phyloP scores from a whole-genome alignment of 2,329 filamentous ascomycete genomes.

The Cryphonectria carpinicola region DNA sequence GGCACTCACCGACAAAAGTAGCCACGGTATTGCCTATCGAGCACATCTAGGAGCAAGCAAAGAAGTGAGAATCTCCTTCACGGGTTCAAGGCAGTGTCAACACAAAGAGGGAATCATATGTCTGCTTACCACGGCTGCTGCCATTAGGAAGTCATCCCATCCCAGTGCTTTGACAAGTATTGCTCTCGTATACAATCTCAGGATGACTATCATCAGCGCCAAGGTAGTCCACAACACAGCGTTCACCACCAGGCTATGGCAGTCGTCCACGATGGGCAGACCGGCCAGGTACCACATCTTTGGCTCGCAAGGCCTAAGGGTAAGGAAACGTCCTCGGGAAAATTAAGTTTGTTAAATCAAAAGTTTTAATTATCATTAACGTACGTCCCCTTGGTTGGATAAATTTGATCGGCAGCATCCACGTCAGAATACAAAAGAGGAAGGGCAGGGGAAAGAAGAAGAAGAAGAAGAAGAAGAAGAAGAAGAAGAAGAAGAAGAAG shows the following conservation, averaged over 20 bases:
- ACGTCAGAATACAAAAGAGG: background rate
- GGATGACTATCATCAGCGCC: slow-evolving; percentile 30
- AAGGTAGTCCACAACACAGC: slow-evolving; percentile 31
- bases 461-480: background rate
- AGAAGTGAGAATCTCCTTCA: slow-evolving; percentile 3
- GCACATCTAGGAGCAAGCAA: slow-evolving; percentile 21
- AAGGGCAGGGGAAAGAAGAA: background rate
- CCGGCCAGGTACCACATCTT: slow-evolving; percentile 26
- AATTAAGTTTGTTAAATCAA: background rate
- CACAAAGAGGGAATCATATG: background rate
- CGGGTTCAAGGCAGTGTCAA: background rate
- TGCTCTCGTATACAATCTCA: slow-evolving; percentile 29
- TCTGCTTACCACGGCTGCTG: slow-evolving; percentile 29
- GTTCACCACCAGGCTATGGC: slow-evolving; percentile 26
- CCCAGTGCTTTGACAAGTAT: slow-evolving; percentile 31
- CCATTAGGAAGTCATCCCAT: slow-evolving; percentile 32
- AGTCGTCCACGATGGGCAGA: slow-evolving; percentile 26
- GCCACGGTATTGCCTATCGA: slow-evolving; percentile 30
- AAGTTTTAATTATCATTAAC: background rate
- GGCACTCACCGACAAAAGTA: slow-evolving; percentile 31
- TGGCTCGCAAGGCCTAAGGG: background rate
- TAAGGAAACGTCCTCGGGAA: background rate
- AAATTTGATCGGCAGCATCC: background rate
- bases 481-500: background rate
- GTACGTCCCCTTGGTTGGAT: background rate